Conservation (phyloP, 371 early-diverging fungal species). For the Rhizopus arrhizus region DNA sequence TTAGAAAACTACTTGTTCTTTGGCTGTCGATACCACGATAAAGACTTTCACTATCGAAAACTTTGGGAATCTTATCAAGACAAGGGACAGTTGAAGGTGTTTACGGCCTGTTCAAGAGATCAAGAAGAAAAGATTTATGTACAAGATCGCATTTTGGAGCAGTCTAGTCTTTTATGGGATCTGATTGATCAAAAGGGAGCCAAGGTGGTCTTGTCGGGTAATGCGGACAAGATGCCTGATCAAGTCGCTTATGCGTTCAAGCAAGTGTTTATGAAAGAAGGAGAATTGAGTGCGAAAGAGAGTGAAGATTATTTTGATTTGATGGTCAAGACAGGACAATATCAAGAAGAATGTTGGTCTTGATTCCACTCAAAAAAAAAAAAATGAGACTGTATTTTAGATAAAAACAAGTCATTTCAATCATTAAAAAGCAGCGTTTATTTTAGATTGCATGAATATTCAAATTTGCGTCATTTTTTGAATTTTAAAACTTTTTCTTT, state of each 20-base stretch:
- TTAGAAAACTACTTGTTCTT: constrained; percentile 76
- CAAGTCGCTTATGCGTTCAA: constrained; percentile 78
- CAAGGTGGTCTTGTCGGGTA: constrained; percentile 73
- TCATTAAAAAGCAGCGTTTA: too few species aligned
- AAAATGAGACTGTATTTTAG: neutral
- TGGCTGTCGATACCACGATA: constrained; percentile 74
- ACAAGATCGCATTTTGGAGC: constrained; percentile 75
- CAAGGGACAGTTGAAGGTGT: constrained; percentile 54
- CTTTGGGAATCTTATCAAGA: constrained; percentile 63
- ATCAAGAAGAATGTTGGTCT: constrained; percentile 90
- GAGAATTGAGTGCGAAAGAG: constrained; percentile 56
- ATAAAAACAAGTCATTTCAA: neutral
- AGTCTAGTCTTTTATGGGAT: constrained; percentile 65
- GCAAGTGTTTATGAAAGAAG: constrained; percentile 60
- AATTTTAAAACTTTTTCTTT: neutral
- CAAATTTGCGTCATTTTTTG: neutral
- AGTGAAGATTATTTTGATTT: constrained; percentile 62
- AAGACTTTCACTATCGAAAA: constrained; percentile 74
- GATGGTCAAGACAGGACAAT: constrained; percentile 71
- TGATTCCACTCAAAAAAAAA: constrained; percentile 62
- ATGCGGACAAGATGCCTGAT: constrained; percentile 81
- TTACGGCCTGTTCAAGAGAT: constrained; percentile 80
- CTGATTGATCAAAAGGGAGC: constrained; percentile 62
- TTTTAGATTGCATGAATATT: neutral
- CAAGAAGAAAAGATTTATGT: constrained; percentile 66